Conservation (phyloP, 306 rosid genomes). For the Glycine latifolia region DNA sequence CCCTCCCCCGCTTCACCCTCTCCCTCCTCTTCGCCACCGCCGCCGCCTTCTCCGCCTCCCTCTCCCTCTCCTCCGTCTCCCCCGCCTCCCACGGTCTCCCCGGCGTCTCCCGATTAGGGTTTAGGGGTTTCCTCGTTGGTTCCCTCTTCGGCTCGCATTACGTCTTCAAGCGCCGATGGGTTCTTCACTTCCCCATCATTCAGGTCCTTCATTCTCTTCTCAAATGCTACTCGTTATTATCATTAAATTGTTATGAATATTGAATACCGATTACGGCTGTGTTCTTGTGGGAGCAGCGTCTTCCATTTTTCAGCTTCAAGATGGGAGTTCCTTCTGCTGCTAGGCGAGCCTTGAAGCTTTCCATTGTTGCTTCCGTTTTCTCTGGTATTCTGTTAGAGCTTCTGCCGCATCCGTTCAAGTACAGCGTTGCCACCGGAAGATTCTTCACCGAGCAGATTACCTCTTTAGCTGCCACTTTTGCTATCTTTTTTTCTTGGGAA, state of each 20-base stretch:
- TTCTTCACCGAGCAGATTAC: constrained; percentile 61
- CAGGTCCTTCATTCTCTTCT: constrained; percentile 58
- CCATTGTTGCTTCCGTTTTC: constrained; percentile 60
- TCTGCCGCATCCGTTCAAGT: constrained; percentile 60
- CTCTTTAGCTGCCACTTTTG: constrained; percentile 67
- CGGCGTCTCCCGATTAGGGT: constrained; percentile 28
- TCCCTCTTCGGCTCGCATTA: constrained; percentile 68
- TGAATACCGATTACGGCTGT: too few relatives aligned
- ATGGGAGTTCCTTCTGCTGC: constrained; percentile 83
- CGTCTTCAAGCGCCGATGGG: constrained; percentile 77
- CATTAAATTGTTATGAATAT: too few relatives aligned
- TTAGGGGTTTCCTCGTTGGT: background rate
- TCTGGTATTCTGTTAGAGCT: constrained; percentile 61
- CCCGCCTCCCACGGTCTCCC: constrained; percentile 55
- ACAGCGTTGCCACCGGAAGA: constrained; percentile 44
- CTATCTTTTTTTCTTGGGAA: constrained; percentile 83
- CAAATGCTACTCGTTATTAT: too few relatives aligned
- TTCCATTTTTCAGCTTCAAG: constrained; percentile 93
- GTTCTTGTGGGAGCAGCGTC: constrained; percentile 65
- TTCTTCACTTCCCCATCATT: constrained; percentile 83
- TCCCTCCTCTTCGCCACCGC: constrained; percentile 56
- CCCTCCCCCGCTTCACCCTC: constrained; percentile 57
- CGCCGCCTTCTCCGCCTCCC: constrained; percentile 52
- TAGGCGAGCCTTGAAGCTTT: constrained; percentile 70
- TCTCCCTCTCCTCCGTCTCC: constrained; percentile 54